These are phyloP conservation scores for Hyparrhenia diplandra DNA, from an alignment of 176 grass and related monocot species.

Conservation along the genomic window DNA sequence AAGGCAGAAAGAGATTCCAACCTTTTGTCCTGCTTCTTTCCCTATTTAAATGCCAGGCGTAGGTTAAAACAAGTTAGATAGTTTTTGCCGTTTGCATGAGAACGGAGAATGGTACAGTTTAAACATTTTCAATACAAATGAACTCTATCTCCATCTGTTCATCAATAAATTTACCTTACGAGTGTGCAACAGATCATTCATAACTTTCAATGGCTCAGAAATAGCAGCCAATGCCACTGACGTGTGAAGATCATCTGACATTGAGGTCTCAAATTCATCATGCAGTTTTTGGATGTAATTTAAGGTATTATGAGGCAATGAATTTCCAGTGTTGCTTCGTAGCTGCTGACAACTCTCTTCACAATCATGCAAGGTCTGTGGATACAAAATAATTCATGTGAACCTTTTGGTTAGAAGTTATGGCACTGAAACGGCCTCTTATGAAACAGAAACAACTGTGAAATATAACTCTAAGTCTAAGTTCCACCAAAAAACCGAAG, in stretches of 20 bases:
- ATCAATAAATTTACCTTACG: slow-evolving; percentile 58
- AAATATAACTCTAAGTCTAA: slow-evolving; percentile 2
- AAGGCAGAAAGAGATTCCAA: slow-evolving; percentile 60
- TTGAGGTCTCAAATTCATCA: slow-evolving; percentile 61
- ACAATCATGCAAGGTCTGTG: slow-evolving; percentile 71
- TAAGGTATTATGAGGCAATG: slow-evolving; percentile 51
- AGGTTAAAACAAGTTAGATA: slow-evolving; percentile 18
- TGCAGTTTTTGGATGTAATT: slow-evolving; percentile 63
- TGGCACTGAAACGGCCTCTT: background rate
- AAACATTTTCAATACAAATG: background rate
- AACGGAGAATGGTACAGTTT: background rate
- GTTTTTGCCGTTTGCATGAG: background rate
- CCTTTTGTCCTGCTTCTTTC: slow-evolving; percentile 68
- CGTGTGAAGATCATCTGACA: slow-evolving; percentile 92
- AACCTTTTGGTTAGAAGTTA: background rate
- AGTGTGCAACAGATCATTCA: slow-evolving; percentile 86
- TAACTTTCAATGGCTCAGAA: slow-evolving; percentile 78
- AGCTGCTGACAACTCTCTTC: slow-evolving; percentile 52
- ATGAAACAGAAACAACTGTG: background rate
- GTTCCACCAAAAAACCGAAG: background rate
- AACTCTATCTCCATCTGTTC: slow-evolving; percentile 6
- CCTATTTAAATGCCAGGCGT: slow-evolving; percentile 39
- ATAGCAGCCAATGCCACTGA: slow-evolving; percentile 65
- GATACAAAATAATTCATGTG: slow-evolving; percentile 17
- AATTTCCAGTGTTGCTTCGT: slow-evolving; percentile 21